Evolutionary conservation across 495 filamentous ascomycete genomes (phyloP).

Genomic region (Penicillium angulare): DNA sequence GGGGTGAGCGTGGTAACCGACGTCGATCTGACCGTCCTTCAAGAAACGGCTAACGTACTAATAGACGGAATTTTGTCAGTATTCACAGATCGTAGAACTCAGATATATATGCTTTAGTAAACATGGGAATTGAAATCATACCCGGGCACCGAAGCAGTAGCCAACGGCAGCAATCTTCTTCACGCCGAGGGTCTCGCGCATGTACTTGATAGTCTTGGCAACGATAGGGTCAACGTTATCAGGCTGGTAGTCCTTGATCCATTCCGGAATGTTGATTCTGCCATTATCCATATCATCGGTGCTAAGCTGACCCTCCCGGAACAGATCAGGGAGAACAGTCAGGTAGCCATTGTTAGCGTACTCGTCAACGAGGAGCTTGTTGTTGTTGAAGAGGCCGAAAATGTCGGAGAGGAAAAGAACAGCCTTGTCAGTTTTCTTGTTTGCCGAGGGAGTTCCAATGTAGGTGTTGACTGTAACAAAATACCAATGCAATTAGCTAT

Average conservation of each 20-base stretch:
- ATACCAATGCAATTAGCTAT: neutral
- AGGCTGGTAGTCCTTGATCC: constrained; percentile 58
- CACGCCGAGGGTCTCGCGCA: constrained; percentile 55
- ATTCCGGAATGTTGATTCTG: constrained; percentile 58
- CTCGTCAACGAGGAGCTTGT: constrained; percentile 79
- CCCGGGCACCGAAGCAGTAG: constrained; percentile 50
- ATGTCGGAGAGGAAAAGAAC: constrained; percentile 60
- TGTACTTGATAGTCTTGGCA: constrained; percentile 55
- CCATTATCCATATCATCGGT: constrained; percentile 52
- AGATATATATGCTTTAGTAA: neutral
- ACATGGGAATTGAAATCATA: constrained; percentile 9
- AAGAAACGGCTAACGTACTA: constrained; percentile 46
- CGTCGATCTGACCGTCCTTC: constrained; percentile 52
- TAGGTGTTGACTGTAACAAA: constrained; percentile 37
- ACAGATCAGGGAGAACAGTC: constrained; percentile 72
- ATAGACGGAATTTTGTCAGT: neutral
- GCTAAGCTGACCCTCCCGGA: constrained; percentile 66
- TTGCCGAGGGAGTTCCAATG: constrained; percentile 39
- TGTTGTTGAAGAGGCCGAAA: constrained; percentile 72
- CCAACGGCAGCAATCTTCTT: constrained; percentile 65
- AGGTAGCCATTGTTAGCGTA: constrained; percentile 81
- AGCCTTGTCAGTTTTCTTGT: constrained; percentile 42
- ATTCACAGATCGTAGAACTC: neutral
- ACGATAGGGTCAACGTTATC: constrained; percentile 64
- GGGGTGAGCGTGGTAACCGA: constrained; percentile 75